These are phyloP conservation scores for Yamadazyma mexicana DNA, from an alignment of 1,139 yeast genomes.

Conservation along the genomic window DNA sequence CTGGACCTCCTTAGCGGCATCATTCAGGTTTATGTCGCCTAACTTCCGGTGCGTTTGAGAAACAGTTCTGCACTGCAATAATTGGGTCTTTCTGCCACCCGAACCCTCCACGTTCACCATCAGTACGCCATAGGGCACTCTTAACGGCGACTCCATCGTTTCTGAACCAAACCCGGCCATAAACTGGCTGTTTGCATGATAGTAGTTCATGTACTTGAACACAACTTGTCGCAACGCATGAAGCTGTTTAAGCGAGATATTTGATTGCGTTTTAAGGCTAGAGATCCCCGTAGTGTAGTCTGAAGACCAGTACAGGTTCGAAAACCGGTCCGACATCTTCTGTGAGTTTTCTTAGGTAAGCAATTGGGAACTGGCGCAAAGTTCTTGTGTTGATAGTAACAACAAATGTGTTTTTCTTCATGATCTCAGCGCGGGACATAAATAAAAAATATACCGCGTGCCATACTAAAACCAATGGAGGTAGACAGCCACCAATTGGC, in stretches of 20 bases:
- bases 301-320: conserved; percentile 39
- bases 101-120: not conserved
- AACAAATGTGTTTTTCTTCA: not conserved
- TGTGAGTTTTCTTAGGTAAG: not conserved
- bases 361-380: too few species aligned
- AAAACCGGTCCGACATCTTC: conserved; percentile 17
- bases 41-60: conserved; percentile 13
- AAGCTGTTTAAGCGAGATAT: conserved; percentile 36
- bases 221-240: conserved; percentile 45
- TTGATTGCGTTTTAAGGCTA: conserved; percentile 29
- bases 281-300: conserved; percentile 42
- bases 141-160: not conserved
- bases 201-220: conserved; percentile 38
- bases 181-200: conserved; percentile 37
- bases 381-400: too few species aligned
- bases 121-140: not conserved
- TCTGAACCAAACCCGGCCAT: conserved; percentile 17
- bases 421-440: not conserved
- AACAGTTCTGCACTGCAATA: conserved; percentile 11
- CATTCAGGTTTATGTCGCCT: conserved; percentile 5
- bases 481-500: conserved; percentile 1
- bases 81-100: not conserved
- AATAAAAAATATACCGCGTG: not conserved
- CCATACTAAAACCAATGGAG: not conserved
- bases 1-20: not conserved